Evolutionary conservation across 352 stramenopile genomes (phyloP), one percentile per base, ranked within the genome.

Genomic region (Phytopythium oedochilum): DNA sequence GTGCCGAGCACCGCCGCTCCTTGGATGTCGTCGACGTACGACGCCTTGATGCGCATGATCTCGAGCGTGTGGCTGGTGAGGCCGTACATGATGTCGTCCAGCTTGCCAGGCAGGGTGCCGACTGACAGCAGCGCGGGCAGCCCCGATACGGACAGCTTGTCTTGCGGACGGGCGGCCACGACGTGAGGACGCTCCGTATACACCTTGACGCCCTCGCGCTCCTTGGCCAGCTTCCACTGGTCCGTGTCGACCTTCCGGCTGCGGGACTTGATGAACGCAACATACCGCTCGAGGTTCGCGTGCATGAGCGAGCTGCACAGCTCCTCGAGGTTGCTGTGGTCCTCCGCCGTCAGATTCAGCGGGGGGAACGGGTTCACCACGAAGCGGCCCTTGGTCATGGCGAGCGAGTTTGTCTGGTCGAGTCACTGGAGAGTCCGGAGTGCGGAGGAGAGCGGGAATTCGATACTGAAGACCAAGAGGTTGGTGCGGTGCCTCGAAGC

Each of bases 71-170:
- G 53, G 44, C 73, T 81, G 18, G 81, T 60, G 15, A 76, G 55
- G 17, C 74, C 74, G 32, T 75, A 73, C 57, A 84, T 69, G 34
- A 78, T 57, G 54, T 84, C 71, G 20, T 84, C 74, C 4, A 84
- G 55, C 2, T 59, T 60, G 44, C 71, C 71, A 6, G 64, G 26
- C 36, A 73, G 68, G 20, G 50, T 58, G 3, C 73, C 73, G 10
- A 78, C 43, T 1, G 68, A 63, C 50, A 72, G 61, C 26, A 84
- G 58, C 28, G 78, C 59, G 4, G 72, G 62, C 26, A 69, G 36
- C 1, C 57, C 64, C n/a, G 63, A 64, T 7, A 55, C 60, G 32
- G 32, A 6, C 32, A 14, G 5, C 32, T 15, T 11, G 7, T 36
- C 32, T 11, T 36, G 7, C 32, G 32, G 32, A 11, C 32, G 7